A percentile compares a stretch with the other conserved stretches of the same genome.
Conservation (phyloP, 2,329 filamentous ascomycete genomes). For the Microsporum ferrugineum region DNA sequence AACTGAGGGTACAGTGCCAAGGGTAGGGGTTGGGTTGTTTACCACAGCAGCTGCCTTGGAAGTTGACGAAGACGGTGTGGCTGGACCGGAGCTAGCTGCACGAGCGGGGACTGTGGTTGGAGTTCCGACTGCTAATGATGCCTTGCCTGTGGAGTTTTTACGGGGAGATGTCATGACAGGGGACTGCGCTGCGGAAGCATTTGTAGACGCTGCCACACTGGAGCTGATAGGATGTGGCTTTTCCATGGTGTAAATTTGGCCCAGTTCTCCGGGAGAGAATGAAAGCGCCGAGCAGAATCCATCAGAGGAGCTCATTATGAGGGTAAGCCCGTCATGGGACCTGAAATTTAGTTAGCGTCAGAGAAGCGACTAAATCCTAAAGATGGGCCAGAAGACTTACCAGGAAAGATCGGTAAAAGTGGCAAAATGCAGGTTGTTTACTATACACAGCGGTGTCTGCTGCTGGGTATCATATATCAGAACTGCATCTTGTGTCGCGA, state of each 20-base stretch:
- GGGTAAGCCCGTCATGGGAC: conserved; percentile 63
- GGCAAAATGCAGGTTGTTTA: conserved; percentile 93
- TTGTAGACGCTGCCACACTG: conserved; percentile 42
- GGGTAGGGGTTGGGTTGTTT: conserved; percentile 67
- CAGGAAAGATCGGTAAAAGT: conserved; percentile 95
- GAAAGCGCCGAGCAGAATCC: conserved; percentile 91
- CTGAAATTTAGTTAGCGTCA: conserved; percentile 34
- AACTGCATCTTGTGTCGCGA: conserved; percentile 92
- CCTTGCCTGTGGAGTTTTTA: conserved; percentile 41
- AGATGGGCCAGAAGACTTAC: conserved; percentile 44
- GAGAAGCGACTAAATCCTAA: background rate
- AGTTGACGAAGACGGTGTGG: conserved; percentile 6
- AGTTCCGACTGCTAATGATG: conserved; percentile 43
- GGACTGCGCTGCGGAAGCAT: conserved; percentile 60
- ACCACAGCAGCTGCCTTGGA: conserved; percentile 25
- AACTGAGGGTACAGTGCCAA: conserved; percentile 65
- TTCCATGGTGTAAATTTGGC: conserved; percentile 58
- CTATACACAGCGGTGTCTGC: conserved; percentile 80
- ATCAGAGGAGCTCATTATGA: conserved; percentile 95
- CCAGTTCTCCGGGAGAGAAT: conserved; percentile 73
- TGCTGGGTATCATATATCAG: conserved; percentile 96
- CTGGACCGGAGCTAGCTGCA: conserved; percentile 3
- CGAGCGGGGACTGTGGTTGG: conserved; percentile 40
- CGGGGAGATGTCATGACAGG: conserved; percentile 43
- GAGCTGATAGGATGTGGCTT: conserved; percentile 23